Evolutionary conservation across 1,284 basidiomycete species (phyloP), one percentile per base, ranked within the genome.

Genomic region (Sporisorium sorghi): DNA sequence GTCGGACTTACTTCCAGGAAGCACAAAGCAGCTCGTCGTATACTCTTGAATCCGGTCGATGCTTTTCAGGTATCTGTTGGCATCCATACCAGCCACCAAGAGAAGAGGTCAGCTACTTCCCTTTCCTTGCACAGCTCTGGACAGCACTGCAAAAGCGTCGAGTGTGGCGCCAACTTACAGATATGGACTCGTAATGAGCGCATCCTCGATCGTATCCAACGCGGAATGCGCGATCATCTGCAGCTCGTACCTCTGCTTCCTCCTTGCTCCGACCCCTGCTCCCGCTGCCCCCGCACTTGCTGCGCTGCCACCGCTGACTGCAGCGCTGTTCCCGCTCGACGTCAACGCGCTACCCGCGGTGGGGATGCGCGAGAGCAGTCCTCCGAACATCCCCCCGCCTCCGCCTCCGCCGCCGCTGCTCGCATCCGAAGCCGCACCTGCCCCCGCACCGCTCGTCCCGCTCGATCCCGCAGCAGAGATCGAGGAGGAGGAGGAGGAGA

Each of bases 221-320:
- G 77, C 64, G 12, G 76, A 77, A 52, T 82, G 82, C 3, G 83
- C 83, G n/a, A 84, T 81, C 78, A 83, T 82, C 63, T 84, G 83
- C 15, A 84, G 58, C 37, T 78, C 81, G 42, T 76, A 64, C 8
- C 73, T 57, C 39, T 79, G 67, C 24, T 72, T 72, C 14, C 57
- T 28, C 15, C 50, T 49, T 3, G n/a, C 39, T n/a, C n/a, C n/a
- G n/a, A n/a, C n/a, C 10, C 53, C 60, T 10, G 10, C 10, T 12
- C 33, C 54, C 10, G 46, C 46, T 3, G 50, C 50, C 4, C 37
- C 15, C 17, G 12, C 39, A 23, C 35, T 40, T 40, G 46, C 52
- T 14, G 39, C 10, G 30, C 23, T 28, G 2, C 26, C 21, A 21
- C 53, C 43, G 33, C 42, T 46, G 0, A 21, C 30, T 11, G 23